A percentile compares a stretch with the other conserved stretches of the same genome.
Evolutionary conservation across 1,284 basidiomycete species (phyloP).

Genomic region (Vanrija sp.): DNA sequence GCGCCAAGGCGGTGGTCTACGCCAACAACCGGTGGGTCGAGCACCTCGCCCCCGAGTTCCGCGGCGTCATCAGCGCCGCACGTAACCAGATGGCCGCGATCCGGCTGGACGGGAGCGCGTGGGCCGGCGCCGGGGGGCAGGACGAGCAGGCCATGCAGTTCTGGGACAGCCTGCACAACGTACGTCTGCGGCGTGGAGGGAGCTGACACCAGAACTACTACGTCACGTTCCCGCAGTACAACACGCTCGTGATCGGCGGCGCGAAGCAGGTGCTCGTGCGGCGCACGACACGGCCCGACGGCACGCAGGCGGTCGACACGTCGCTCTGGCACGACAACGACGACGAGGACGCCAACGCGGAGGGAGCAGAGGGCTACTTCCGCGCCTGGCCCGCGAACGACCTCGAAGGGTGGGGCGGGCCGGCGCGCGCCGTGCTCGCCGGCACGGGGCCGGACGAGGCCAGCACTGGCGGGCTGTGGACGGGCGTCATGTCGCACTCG

Average conservation of each 20-base stretch:
- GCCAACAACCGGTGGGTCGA: constrained; percentile 27
- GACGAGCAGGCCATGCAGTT: constrained; percentile 17
- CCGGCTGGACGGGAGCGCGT: constrained; percentile 17
- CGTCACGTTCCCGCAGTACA: constrained; percentile 23
- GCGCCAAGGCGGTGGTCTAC: constrained; percentile 21
- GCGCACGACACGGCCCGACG: background rate
- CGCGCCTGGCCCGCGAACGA: constrained; percentile 14
- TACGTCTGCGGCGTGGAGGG: constrained; percentile 3
- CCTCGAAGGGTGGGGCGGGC: constrained; percentile 19
- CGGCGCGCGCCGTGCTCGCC: constrained; percentile 13
- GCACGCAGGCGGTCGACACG: constrained; percentile 1
- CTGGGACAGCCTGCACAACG: constrained; percentile 25
- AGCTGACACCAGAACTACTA: constrained; percentile 22
- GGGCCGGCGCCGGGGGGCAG: constrained; percentile 6
- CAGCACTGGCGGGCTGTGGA: constrained; percentile 21
- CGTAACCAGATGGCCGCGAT: constrained; percentile 23
- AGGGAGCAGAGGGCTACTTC: constrained; percentile 22
- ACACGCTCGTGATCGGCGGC: constrained; percentile 27
- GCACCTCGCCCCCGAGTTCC: constrained; percentile 20
- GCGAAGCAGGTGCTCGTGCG: constrained; percentile 21
- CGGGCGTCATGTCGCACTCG: constrained; percentile 27
- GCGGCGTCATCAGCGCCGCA: constrained; percentile 16
- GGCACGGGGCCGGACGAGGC: background rate
- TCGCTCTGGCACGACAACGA: constrained; percentile 18
- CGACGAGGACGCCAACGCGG: constrained; percentile 16